Evolutionary conservation across 1,139 yeast species (phyloP).

Genomic region (Suhomyces wounanorum): DNA sequence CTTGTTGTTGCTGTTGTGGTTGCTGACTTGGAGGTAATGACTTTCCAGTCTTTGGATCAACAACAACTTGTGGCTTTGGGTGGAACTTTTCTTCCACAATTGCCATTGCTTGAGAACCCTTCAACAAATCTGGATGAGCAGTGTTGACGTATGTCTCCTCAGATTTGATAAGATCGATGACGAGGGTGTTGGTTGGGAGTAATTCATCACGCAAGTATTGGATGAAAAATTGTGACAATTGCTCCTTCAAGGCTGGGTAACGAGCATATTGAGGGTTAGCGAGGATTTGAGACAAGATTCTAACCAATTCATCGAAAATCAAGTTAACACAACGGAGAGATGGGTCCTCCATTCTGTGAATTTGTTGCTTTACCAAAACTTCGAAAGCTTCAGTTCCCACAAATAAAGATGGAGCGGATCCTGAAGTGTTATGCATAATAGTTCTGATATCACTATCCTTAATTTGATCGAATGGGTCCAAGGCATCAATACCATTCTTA

Average conservation of each 20-base stretch:
- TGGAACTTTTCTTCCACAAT: constrained; percentile 90
- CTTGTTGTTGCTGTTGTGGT: constrained; percentile 29
- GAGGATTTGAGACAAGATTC: constrained; percentile 84
- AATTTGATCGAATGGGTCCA: constrained; percentile 97
- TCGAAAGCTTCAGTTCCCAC: constrained; percentile 98
- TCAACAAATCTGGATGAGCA: constrained; percentile 94
- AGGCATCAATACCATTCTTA: constrained; percentile 87
- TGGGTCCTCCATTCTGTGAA: constrained; percentile 93
- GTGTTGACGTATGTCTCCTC: constrained; percentile 96
- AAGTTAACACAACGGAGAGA: constrained; percentile 83
- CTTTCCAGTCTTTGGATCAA: constrained; percentile 93
- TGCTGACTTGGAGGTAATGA: constrained; percentile 56
- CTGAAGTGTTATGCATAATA: constrained; percentile 95
- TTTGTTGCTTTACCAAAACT: constrained; percentile 93
- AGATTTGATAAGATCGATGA: constrained; percentile 74
- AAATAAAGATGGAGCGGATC: constrained; percentile 95
- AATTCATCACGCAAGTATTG: constrained; percentile 79
- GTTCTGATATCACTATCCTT: constrained; percentile 97
- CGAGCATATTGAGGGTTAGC: constrained; percentile 80
- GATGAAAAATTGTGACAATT: constrained; percentile 76
- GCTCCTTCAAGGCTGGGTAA: constrained; percentile 88
- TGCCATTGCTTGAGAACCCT: constrained; percentile 94
- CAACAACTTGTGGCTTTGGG: constrained; percentile 75
- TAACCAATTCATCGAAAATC: constrained; percentile 90
- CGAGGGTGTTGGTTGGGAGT: constrained; percentile 83